Evolutionary conservation across 2,329 filamentous ascomycete genomes (phyloP).

Genomic region (Colletotrichum gloeosporioides): DNA sequence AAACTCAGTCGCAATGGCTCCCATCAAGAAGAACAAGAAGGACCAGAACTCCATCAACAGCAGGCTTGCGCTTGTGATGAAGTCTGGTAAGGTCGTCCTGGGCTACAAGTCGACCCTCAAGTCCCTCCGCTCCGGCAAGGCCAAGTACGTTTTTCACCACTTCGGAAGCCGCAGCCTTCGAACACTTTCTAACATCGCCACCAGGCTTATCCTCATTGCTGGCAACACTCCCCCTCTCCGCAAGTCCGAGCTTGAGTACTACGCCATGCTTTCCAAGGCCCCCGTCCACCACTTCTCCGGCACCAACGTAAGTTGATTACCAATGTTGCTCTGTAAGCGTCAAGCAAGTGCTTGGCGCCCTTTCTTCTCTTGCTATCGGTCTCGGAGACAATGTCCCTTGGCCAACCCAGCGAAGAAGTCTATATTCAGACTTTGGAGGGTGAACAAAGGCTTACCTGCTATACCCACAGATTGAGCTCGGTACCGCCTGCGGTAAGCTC

Average conservation of each 20-base stretch:
- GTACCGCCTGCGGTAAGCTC: conserved; percentile 98
- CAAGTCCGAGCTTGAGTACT: conserved; percentile 97
- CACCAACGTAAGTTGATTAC: conserved; percentile 86
- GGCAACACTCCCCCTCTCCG: conserved; percentile 97
- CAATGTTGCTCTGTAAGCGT: background rate
- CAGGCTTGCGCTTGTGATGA: conserved; percentile 68
- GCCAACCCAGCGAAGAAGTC: conserved; percentile 92
- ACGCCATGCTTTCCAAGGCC: conserved; percentile 91
- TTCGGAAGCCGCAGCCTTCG: background rate
- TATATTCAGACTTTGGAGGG: conserved; percentile 83
- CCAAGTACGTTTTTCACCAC: conserved; percentile 76
- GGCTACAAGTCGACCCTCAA: conserved; percentile 84
- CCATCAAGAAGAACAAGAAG: conserved; percentile 81
- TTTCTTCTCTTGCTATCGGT: conserved; percentile 32
- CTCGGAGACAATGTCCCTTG: conserved; percentile 33
- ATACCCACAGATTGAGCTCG: conserved; percentile 84
- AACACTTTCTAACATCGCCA: background rate
- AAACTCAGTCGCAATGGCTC: conserved; percentile 65
- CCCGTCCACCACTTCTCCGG: conserved; percentile 97
- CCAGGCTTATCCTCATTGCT: conserved; percentile 92
- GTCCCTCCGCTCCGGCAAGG: conserved; percentile 92
- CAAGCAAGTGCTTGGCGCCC: conserved; percentile 17
- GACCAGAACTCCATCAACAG: conserved; percentile 72
- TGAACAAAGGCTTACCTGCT: conserved; percentile 64
- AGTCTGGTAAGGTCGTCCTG: conserved; percentile 80